Conservation (phyloP, 768 basidiomycete genomes). For the Lactarius sp. region DNA sequence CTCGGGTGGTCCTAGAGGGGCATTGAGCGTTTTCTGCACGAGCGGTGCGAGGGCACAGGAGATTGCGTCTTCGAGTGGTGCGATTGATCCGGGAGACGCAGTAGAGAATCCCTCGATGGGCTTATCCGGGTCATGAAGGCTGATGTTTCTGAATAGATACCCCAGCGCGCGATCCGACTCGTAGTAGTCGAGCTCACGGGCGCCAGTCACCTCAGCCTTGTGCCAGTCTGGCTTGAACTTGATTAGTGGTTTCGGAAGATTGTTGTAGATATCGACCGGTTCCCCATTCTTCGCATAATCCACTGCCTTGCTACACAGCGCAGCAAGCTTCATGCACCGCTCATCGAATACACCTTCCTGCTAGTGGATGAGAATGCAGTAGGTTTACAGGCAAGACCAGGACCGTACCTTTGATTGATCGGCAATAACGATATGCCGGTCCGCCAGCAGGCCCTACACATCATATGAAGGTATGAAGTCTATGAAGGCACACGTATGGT, state of each 20-base stretch:
- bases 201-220: background rate
- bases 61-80: slow-evolving; percentile 2
- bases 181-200: background rate
- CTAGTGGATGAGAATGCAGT: background rate
- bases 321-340: background rate
- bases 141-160: slow-evolving; percentile 36
- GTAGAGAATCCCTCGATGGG: slow-evolving; percentile 14
- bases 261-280: background rate
- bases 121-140: slow-evolving; percentile 38
- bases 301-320: background rate
- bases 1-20: background rate
- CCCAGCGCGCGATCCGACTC: slow-evolving; percentile 1
- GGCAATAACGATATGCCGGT: background rate
- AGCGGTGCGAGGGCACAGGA: slow-evolving; percentile 4
- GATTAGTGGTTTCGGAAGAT: background rate
- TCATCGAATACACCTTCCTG: background rate
- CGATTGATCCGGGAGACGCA: background rate
- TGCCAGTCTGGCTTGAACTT: slow-evolving; percentile 3
- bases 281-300: background rate
- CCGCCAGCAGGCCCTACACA: background rate
- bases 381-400: background rate
- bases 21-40: background rate
- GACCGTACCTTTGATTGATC: background rate
- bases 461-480: background rate
- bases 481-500: background rate